phyloP scores from a whole-genome alignment of 2,329 filamentous ascomycete genomes.

The Dendrostoma leiphaemia region DNA sequence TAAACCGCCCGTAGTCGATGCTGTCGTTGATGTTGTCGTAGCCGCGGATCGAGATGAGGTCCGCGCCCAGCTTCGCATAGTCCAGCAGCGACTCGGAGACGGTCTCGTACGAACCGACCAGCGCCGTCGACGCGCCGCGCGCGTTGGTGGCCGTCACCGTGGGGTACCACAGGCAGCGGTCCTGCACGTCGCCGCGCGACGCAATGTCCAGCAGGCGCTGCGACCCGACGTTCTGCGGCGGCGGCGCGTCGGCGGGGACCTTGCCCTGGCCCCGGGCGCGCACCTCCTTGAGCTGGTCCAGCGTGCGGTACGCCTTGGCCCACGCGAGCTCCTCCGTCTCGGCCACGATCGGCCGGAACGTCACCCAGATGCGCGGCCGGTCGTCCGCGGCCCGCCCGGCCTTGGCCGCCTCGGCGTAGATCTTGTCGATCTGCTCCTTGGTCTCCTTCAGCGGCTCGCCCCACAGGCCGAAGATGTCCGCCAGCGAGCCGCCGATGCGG shows the following conservation, averaged over 20 bases:
- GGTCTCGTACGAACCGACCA: constrained; percentile 54
- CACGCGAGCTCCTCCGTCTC: constrained; percentile 63
- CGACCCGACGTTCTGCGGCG: constrained; percentile 57
- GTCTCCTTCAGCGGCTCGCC: constrained; percentile 63
- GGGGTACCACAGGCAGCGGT: constrained; percentile 62
- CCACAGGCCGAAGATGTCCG: constrained; percentile 64
- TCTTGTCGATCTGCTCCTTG: constrained; percentile 59
- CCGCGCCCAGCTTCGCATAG: constrained; percentile 54
- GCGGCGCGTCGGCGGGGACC: constrained; percentile 30
- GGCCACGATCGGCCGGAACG: constrained; percentile 59
- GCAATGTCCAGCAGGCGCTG: constrained; percentile 59
- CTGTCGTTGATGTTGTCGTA: constrained; percentile 61
- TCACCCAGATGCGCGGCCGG: constrained; percentile 60
- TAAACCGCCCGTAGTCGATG: constrained; percentile 56
- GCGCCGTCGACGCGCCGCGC: constrained; percentile 55
- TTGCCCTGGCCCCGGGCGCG: constrained; percentile 23
- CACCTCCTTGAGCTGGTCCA: constrained; percentile 49
- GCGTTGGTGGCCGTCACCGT: constrained; percentile 61
- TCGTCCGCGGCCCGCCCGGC: constrained; percentile 49
- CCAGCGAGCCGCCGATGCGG: constrained; percentile 55
- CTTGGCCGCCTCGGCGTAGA: constrained; percentile 57
- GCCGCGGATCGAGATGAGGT: constrained; percentile 58
- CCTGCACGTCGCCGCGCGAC: constrained; percentile 53
- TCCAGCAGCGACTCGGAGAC: constrained; percentile 53
- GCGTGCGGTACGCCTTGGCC: constrained; percentile 56